Percentiles rank a stretch among this genome's conserved stretches.
Evolutionary conservation across 441 rosid genomes (phyloP).

Genomic region (Erodium texanum): DNA sequence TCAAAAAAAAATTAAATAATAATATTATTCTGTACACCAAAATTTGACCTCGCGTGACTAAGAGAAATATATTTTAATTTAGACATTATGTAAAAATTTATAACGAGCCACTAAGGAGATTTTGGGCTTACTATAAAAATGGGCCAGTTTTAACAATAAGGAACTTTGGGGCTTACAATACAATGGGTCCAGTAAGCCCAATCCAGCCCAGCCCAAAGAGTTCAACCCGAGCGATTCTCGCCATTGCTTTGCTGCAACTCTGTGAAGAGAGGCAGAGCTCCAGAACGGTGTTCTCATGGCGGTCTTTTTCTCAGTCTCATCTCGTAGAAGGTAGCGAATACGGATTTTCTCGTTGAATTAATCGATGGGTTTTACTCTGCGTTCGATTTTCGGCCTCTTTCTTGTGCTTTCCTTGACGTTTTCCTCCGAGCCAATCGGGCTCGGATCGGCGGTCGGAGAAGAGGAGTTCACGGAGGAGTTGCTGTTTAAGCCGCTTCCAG

Average conservation of each 20-base stretch:
- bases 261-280: background rate
- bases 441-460: conserved; percentile 31
- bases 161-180: background rate
- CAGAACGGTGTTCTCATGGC: conserved; percentile 13
- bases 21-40: too few species aligned
- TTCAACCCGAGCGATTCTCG: background rate
- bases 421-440: background rate
- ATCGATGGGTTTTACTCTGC: conserved; percentile 26
- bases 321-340: background rate
- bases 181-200: conserved; percentile 6
- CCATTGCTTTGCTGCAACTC: background rate
- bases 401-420: conserved; percentile 16
- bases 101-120: too few species aligned
- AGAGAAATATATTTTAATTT: too few species aligned
- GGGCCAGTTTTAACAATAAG: background rate
- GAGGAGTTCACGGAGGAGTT: conserved; percentile 75
- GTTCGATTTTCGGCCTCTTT: conserved; percentile 12
- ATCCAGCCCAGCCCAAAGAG: conserved; percentile 4
- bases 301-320: conserved; percentile 10
- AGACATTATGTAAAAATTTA: too few species aligned
- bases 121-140: too few species aligned
- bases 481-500: conserved; percentile 83
- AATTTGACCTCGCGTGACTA: too few species aligned
- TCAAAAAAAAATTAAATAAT: too few species aligned
- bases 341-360: too few species aligned